Evolutionary conservation across 1,284 basidiomycete species (phyloP), one percentile per base, ranked within the genome.

Genomic region (Apiotrichum gamsii): DNA sequence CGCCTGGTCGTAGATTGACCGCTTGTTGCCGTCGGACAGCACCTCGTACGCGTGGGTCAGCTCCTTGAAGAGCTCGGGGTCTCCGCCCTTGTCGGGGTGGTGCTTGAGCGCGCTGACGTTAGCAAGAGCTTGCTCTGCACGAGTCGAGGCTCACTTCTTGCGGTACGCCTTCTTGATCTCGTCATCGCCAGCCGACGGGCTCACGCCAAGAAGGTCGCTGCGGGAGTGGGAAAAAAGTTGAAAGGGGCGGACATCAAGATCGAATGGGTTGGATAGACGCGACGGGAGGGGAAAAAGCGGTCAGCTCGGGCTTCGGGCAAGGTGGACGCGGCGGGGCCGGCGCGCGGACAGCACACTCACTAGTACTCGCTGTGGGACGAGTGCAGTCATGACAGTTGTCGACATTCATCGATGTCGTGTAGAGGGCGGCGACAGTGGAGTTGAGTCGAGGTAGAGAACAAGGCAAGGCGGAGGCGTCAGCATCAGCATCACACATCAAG

Each of bases 21-120:
- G 82, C 70, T 89, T 93, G 63, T 93, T 82, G 15, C 83, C 70
- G 70, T 98, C 94, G 30, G 91, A 90, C 15, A 99, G 79, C 41
- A 96, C 77, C 75, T 98, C 91, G 69, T 98, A 99, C 48, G 87
- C 90, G 57, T 29, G 28, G 14, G 93, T 94, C 50, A 97, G 85
- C 70, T 95, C 90, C 72, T 98, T 97, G 85, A 98, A 98, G 52
- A 87, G 74, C 73, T 98, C 95, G 39, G 90, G 90, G 69, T 96
- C 91, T 55, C 91, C 91, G 51, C 91, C 90, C 77, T 96, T 96
- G 80, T 97, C 94, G 32, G 93, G 94, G 73, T 96, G 94, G 56
- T 87, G 73, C 57, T 83, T 81, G 50, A 95, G 74, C n/a, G 90
- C 89, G 70, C 89, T 91, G 57, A n/a, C n/a, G 37, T 8, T 28